Base-by-base conservation (phyloP, 495 filamentous ascomycete species). In the Platismatia glauca region DNA sequence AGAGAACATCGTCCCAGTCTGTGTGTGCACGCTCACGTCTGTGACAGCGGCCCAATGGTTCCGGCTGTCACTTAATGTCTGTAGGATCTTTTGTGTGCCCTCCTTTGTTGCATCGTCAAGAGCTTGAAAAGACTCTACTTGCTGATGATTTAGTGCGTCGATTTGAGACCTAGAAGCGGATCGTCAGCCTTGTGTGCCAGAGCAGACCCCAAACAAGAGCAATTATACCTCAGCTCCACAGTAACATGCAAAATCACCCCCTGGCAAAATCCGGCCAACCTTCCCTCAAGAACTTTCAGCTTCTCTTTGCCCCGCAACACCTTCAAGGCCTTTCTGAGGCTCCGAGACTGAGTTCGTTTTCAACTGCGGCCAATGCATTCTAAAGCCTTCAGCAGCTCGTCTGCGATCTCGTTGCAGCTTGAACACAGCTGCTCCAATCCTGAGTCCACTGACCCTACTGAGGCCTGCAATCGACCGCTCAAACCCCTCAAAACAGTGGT, bases 241-340 rank as follows among this genome's bases (percentile, higher is more conserved):
- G 33, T 52, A 6, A 29, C 3, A 50, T 16, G 43, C 41, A 63
- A n/a, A 41, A 2, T 58, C 22, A 50, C 18, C 18, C 52, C 33
- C 34, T 58, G 55, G 18, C 55, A 24, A 43, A 48, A 63, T 12
- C 41, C 61, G 33, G 55, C 55, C 39, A 58, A 44, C 52, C 31
- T 39, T 22, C 20, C 9, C 31, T 63, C 24, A 4, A 58, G 22
- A n/a, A 11, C 12, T 8, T 52, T 53, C 6, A 41, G 18, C 33
- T 58, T 63, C 8, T 53, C 55, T 22, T 63, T 58, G 24, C 33
- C 29, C 31, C 61, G 33, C 33, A 41, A 12, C 11, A 22, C 34
- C 57, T 38, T 41, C n/a, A 58, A 16, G n/a, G 31, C n/a, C 20
- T 38, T 43, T 31, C 55, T 33, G 24, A 48, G 7, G 18, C 29